These are phyloP conservation scores for Botrytis tulipae DNA, from an alignment of 2,329 filamentous ascomycete species.

Conservation along the genomic window DNA sequence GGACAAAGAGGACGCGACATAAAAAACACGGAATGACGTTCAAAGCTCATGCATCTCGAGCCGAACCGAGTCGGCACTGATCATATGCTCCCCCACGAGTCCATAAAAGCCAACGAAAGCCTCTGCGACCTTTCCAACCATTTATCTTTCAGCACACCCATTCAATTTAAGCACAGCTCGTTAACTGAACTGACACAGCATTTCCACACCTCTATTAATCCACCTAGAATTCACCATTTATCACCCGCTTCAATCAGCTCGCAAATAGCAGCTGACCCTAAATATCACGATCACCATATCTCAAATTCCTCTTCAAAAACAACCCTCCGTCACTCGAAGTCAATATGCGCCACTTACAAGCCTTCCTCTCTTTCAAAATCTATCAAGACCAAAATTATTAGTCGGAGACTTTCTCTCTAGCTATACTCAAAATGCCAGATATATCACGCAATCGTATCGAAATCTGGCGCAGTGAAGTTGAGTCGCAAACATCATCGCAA, in stretches of 20 bases:
- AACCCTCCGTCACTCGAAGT: neutral
- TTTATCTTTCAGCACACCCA: neutral
- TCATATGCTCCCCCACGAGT: conserved; percentile 2
- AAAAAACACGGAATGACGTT: neutral
- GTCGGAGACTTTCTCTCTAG: neutral
- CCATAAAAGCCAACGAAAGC: neutral
- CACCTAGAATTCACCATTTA: conserved; percentile 13
- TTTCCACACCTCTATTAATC: neutral
- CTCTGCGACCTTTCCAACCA: neutral
- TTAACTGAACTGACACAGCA: conserved; percentile 6
- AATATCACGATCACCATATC: neutral
- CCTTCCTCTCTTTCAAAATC: neutral
- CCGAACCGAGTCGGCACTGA: conserved; percentile 6
- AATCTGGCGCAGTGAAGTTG: conserved; percentile 16
- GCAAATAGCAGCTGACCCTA: conserved; percentile 11
- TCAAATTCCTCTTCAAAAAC: neutral
- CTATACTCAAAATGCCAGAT: conserved; percentile 15
- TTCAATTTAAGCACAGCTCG: neutral
- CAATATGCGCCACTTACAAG: neutral
- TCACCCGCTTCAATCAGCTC: conserved; percentile 18
- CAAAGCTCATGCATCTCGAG: neutral
- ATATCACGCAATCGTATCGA: conserved; percentile 12
- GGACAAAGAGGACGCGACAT: neutral
- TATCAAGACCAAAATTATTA: neutral
- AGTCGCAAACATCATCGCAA: conserved; percentile 16